These are phyloP conservation scores for Trichoderma semiorbis DNA, from an alignment of 2,329 filamentous ascomycete genomes.

Conservation along the genomic window DNA sequence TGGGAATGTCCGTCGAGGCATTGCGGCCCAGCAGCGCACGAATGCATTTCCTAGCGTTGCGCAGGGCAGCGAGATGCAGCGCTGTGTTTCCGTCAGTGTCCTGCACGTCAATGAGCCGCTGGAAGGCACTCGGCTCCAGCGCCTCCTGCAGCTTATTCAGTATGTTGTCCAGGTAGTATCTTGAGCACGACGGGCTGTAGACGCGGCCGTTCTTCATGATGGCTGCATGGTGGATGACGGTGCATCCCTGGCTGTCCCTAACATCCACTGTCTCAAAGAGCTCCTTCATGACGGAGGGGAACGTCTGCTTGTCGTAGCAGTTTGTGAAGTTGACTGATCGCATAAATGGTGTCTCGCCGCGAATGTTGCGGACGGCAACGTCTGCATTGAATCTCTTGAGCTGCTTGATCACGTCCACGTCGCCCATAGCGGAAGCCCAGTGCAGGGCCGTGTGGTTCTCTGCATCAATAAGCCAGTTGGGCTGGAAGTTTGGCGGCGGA, in stretches of 20 bases:
- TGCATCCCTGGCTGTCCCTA: conserved; percentile 76
- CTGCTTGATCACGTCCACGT: conserved; percentile 85
- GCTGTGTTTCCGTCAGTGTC: conserved; percentile 90
- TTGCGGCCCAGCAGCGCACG: conserved; percentile 75
- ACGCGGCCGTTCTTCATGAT: conserved; percentile 77
- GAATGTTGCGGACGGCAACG: conserved; percentile 64
- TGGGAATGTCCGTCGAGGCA: conserved; percentile 77
- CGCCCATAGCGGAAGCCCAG: conserved; percentile 97
- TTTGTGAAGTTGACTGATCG: conserved; percentile 94
- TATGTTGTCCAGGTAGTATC: conserved; percentile 91
- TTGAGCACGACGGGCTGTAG: conserved; percentile 81
- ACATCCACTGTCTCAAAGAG: conserved; percentile 77
- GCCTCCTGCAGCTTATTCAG: conserved; percentile 81
- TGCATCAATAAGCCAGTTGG: conserved; percentile 89
- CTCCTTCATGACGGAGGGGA: conserved; percentile 78
- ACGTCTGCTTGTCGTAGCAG: conserved; percentile 89
- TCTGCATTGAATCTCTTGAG: conserved; percentile 77
- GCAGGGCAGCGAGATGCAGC: conserved; percentile 68
- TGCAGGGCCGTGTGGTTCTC: conserved; percentile 91
- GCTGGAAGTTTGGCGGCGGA: conserved; percentile 80
- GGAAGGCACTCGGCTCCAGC: conserved; percentile 71
- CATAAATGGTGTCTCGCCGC: conserved; percentile 89
- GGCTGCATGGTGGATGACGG: conserved; percentile 91
- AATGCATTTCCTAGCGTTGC: conserved; percentile 85
- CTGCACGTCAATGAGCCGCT: conserved; percentile 73